Percentiles rank a stretch among this genome's conserved stretches.
Evolutionary conservation across 2,329 filamentous ascomycete species (phyloP).

Genomic region (Lasiodiplodia theobromae): DNA sequence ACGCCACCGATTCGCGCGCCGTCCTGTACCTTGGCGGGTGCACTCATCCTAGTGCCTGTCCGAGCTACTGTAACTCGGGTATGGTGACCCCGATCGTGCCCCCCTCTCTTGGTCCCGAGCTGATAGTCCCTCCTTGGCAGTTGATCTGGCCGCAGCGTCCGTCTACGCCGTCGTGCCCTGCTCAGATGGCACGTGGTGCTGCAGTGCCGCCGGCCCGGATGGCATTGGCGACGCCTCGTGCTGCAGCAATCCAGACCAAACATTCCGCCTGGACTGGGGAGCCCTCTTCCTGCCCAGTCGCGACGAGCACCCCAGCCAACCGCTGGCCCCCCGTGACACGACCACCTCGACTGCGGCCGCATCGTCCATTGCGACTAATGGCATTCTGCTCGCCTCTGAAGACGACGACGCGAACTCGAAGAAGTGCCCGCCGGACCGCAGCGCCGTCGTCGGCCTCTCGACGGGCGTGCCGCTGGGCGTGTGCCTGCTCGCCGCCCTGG

Average conservation of each 20-base stretch:
- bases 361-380: conserved; percentile 1
- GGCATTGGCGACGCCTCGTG: conserved; percentile 18
- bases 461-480: conserved; percentile 22
- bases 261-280: conserved; percentile 17
- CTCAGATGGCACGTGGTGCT: conserved; percentile 20
- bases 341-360: background rate
- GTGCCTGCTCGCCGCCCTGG: conserved; percentile 19
- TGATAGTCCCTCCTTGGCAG: conserved; percentile 2
- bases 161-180: conserved; percentile 15
- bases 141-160: background rate
- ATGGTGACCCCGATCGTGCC: conserved; percentile 11
- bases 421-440: conserved; percentile 15
- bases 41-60: conserved; percentile 16
- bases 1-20: conserved; percentile 14
- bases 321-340: background rate
- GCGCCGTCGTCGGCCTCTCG: conserved; percentile 20
- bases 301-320: background rate
- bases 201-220: conserved; percentile 6
- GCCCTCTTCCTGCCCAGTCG: conserved; percentile 1
- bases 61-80: conserved; percentile 22
- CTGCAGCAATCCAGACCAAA: conserved; percentile 7
- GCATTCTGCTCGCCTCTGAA: background rate
- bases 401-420: background rate
- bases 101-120: background rate
- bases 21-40: conserved; percentile 14